Percentiles rank a stretch among this genome's conserved stretches.
Conservation (phyloP, 2,329 filamentous ascomycete species). For the Aspergillus persii region DNA sequence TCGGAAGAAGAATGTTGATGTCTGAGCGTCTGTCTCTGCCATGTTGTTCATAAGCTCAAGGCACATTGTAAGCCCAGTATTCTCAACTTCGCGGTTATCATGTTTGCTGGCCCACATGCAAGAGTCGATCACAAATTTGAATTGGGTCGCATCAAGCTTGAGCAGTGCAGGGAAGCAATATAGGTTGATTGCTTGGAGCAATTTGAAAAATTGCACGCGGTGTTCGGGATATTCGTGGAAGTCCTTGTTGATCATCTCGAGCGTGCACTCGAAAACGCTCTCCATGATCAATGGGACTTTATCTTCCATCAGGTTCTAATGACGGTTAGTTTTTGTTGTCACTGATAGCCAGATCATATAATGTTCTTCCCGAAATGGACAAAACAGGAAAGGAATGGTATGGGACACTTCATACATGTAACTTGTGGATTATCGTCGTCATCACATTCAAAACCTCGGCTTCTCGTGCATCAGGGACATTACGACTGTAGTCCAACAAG, state of each 20-base stretch:
- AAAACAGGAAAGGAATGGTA: neutral
- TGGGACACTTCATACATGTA: conserved; percentile 69
- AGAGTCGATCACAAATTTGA: conserved; percentile 99
- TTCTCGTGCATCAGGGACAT: conserved; percentile 91
- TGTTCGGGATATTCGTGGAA: conserved; percentile 99
- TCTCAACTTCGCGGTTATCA: conserved; percentile 96
- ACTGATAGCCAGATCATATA: neutral
- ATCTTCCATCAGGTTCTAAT: conserved; percentile 89
- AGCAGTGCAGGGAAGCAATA: conserved; percentile 95
- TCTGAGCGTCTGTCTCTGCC: conserved; percentile 81
- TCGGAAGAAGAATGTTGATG: conserved; percentile 94
- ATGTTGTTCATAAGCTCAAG: conserved; percentile 97
- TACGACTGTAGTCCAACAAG: conserved; percentile 92
- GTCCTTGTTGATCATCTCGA: conserved; percentile 99
- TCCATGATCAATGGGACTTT: conserved; percentile 98
- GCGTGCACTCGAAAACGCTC: conserved; percentile 95
- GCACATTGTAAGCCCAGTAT: conserved; percentile 95
- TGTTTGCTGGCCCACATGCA: conserved; percentile 99
- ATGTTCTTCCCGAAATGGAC: conserved; percentile 17
- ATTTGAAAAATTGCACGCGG: conserved; percentile 98
- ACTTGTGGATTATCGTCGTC: conserved; percentile 94
- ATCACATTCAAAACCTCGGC: conserved; percentile 96
- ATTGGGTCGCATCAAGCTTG: conserved; percentile 91
- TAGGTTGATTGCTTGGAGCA: conserved; percentile 91
- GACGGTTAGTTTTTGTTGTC: conserved; percentile 28